phyloP scores from a whole-genome alignment of 441 rosid species.

The Jatropha podagrica region DNA sequence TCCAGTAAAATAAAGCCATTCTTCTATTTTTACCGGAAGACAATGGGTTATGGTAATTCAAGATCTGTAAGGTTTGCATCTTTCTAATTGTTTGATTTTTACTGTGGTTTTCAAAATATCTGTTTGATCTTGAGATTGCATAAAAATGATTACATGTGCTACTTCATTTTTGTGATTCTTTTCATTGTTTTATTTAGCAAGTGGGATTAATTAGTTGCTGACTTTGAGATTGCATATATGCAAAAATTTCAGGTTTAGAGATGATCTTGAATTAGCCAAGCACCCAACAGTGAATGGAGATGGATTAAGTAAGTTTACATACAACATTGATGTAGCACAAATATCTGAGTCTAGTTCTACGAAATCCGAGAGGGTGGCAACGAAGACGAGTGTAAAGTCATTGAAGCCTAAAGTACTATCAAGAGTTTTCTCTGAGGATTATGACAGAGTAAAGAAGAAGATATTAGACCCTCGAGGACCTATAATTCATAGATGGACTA shows the following conservation, averaged over 20 bases:
- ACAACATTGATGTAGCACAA: slow-evolving; percentile 56
- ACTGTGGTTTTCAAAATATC: neutral
- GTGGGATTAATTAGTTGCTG: neutral
- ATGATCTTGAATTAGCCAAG: slow-evolving; percentile 51
- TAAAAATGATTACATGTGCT: neutral
- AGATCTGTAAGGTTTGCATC: slow-evolving; percentile 71
- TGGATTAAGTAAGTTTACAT: slow-evolving; percentile 37
- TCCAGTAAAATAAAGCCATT: slow-evolving; percentile 12
- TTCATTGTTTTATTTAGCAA: neutral
- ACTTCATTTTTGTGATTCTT: neutral
- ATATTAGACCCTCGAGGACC: slow-evolving; percentile 84
- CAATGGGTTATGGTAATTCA: slow-evolving; percentile 55
- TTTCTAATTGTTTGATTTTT: slow-evolving; percentile 6
- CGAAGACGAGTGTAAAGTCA: slow-evolving; percentile 35
- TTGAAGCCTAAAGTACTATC: slow-evolving; percentile 62
- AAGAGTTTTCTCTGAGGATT: slow-evolving; percentile 80
- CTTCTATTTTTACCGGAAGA: slow-evolving; percentile 4
- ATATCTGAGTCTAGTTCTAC: slow-evolving; percentile 30
- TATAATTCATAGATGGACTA: slow-evolving; percentile 64
- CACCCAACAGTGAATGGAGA: slow-evolving; percentile 45
- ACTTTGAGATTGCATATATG: neutral
- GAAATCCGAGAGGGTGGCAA: slow-evolving; percentile 16
- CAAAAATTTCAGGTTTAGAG: slow-evolving; percentile 45
- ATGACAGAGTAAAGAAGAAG: slow-evolving; percentile 56
- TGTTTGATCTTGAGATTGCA: neutral